Conservation (phyloP, 2,329 filamentous ascomycete genomes). For the Ceratocystis colombiana region DNA sequence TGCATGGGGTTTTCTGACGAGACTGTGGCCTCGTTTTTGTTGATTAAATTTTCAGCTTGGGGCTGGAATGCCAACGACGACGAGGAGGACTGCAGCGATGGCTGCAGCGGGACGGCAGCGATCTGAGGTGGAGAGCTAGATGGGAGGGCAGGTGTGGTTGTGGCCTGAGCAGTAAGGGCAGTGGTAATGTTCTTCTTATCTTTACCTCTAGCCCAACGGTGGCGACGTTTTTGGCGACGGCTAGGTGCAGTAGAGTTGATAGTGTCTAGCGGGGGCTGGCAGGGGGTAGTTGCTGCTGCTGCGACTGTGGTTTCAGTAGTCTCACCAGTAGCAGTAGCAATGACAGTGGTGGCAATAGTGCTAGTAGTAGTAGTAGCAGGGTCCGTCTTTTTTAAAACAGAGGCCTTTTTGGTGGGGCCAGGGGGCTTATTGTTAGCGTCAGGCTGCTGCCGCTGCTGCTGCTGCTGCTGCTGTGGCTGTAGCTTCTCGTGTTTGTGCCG, state of each 20-base stretch:
- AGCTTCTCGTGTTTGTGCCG: not conserved
- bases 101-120: not conserved
- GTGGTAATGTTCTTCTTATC: not conserved
- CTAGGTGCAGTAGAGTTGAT: not conserved
- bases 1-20: slow-evolving; percentile 1
- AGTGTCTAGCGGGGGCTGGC: not conserved
- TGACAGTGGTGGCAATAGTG: slow-evolving; percentile 1
- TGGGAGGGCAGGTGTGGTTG: slow-evolving; percentile 13
- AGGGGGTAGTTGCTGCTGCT: not conserved
- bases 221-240: not conserved
- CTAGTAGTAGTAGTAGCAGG: not conserved
- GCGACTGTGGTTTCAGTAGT: not conserved
- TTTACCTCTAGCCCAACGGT: slow-evolving; percentile 6
- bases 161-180: not conserved
- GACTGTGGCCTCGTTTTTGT: not conserved
- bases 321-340: slow-evolving; percentile 3
- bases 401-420: not conserved
- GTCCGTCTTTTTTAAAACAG: not conserved
- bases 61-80: slow-evolving; percentile 1
- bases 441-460: not conserved
- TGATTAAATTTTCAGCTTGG: not conserved
- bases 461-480: not conserved
- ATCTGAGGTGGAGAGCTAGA: not conserved
- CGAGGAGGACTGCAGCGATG: not conserved
- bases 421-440: not conserved